Base-by-base conservation (phyloP, 805 yeast species). In the Nadsonia fulvescens region DNA sequence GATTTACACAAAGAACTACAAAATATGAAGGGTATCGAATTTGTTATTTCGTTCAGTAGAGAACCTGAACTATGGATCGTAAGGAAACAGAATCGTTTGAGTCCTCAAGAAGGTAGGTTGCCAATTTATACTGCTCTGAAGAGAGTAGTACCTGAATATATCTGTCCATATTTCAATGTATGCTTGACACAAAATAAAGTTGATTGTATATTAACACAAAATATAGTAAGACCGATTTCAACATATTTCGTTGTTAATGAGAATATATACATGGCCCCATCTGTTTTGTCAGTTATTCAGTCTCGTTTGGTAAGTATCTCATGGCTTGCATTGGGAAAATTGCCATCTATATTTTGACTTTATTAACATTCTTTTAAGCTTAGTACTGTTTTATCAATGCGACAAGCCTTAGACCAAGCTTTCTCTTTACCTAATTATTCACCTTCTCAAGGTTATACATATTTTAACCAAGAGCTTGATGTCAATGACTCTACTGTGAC, bases 41-140 rank as follows among this genome's bases (percentile, higher is more conserved):
- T 78, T 40, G 68, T 78, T 2, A 61, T 89, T 5, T 70, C 70
- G 0, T 56, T 64, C 33, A 68, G 72, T 2, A 56, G 81, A 20
- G 96, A 83, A 38, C 96, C 95, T 0, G 93, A 81, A 40, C 67
- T 81, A 37, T 89, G 96, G 95, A 61, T 86, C 14, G 66, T 86
- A 6, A 60, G 91, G 31, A 82, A 83, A 43, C 95, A 86, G 45
- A 53, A 66, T 23, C 54, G 96, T 15, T 34, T 59, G 4, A 52
- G 61, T 18, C 66, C 70, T 5, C 54, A 55, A 8, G 63, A 59
- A 17, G n/a, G n/a, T n/a, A n/a, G n/a, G n/a, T n/a, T n/a, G n/a
- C n/a, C n/a, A n/a, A n/a, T n/a, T n/a, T n/a, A n/a, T n/a, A n/a
- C n/a, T n/a, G n/a, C n/a, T n/a, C n/a, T n/a, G n/a, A n/a, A n/a